These are phyloP conservation scores for Pseudogymnoascus sp. DNA, from an alignment of 2,329 filamentous ascomycete species.

Conservation along the genomic window DNA sequence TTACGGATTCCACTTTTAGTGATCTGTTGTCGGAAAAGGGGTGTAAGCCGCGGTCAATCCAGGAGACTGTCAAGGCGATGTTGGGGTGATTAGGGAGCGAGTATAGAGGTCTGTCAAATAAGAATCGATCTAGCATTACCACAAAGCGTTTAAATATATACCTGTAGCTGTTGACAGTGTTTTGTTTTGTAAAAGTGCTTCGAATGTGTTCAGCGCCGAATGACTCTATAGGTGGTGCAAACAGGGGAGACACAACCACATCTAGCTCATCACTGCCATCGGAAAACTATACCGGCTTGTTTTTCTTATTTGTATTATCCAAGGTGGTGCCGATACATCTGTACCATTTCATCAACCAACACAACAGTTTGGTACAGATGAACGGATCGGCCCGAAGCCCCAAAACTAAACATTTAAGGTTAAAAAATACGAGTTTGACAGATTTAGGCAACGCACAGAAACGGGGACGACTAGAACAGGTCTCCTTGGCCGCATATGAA, in stretches of 20 bases:
- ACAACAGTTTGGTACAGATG: neutral
- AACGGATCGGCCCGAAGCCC: conserved; percentile 4
- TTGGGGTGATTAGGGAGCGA: neutral
- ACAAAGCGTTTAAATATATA: neutral
- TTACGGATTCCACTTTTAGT: conserved; percentile 19
- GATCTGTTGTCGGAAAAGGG: conserved; percentile 16
- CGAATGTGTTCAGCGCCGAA: neutral
- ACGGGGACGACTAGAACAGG: neutral
- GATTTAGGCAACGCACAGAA: neutral
- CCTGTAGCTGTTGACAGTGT: neutral
- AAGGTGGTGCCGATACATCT: neutral
- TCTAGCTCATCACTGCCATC: neutral
- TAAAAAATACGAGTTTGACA: neutral
- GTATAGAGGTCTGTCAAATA: neutral
- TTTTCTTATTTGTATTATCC: neutral
- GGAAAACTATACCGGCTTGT: neutral
- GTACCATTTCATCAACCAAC: neutral
- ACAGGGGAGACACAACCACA: neutral
- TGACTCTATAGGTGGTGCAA: neutral
- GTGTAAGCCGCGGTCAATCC: conserved; percentile 13
- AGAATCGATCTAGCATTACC: neutral
- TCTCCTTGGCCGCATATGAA: neutral
- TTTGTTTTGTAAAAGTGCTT: neutral
- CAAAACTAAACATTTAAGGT: neutral
- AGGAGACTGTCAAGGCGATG: conserved; percentile 21